Evolutionary conservation across 2,329 filamentous ascomycete species (phyloP).

Genomic region (Phyllosticta citriasiana): DNA sequence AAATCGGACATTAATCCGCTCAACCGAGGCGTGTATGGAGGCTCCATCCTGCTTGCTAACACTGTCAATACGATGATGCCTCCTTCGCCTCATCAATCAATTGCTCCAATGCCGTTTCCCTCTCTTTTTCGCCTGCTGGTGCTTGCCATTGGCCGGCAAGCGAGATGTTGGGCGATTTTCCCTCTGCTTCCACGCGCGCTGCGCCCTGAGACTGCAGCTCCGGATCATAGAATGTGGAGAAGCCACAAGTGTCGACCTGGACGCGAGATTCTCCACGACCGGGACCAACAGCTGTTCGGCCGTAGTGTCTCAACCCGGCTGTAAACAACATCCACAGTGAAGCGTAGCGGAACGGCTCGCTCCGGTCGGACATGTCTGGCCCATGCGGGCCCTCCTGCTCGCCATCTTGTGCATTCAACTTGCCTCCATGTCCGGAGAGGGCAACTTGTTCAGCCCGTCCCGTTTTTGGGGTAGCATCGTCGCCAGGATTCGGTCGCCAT

Average conservation of each 20-base stretch:
- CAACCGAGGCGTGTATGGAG: conserved; percentile 15
- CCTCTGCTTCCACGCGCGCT: conserved; percentile 26
- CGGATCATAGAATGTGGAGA: conserved; percentile 38
- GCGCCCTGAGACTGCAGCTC: conserved; percentile 22
- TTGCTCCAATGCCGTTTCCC: conserved; percentile 24
- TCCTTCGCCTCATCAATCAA: conserved; percentile 14
- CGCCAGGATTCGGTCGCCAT: background rate
- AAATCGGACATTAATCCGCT: background rate
- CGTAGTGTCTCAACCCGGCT: conserved; percentile 35
- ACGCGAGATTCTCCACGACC: conserved; percentile 36
- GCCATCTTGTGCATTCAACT: background rate
- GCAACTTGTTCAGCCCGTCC: background rate
- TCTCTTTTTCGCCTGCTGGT: conserved; percentile 15
- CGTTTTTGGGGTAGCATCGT: background rate
- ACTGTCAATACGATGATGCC: conserved; percentile 14
- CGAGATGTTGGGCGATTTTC: conserved; percentile 32
- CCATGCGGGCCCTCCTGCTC: conserved; percentile 14
- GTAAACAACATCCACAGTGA: conserved; percentile 30
- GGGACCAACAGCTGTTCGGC: conserved; percentile 20
- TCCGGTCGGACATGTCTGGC: conserved; percentile 14
- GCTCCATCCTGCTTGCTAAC: conserved; percentile 16
- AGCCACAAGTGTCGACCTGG: conserved; percentile 31
- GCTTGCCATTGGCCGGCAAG: conserved; percentile 31
- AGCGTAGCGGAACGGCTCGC: conserved; percentile 13
- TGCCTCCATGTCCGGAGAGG: background rate